These are phyloP conservation scores for Immersiella caudata DNA, from an alignment of 495 filamentous ascomycete species.

Conservation along the genomic window DNA sequence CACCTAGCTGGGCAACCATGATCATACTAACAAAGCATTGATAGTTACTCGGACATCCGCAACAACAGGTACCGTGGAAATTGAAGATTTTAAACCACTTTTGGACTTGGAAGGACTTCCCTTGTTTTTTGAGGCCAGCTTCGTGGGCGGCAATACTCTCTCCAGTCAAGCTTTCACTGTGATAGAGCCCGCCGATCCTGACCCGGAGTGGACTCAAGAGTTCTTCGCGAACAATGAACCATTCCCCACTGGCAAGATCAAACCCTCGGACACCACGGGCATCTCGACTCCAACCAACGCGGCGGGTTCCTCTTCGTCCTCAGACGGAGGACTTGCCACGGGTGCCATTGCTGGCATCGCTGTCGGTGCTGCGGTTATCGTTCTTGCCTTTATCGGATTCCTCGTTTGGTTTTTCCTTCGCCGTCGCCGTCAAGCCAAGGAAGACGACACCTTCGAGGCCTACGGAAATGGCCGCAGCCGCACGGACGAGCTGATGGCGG, in stretches of 20 bases:
- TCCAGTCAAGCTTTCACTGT: not conserved
- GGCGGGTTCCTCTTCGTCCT: not conserved
- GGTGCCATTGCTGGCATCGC: constrained; percentile 50
- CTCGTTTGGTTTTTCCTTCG: constrained; percentile 43
- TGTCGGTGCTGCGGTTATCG: constrained; percentile 40
- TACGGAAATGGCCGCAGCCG: constrained; percentile 31
- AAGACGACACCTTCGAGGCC: constrained; percentile 16
- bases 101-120: not conserved
- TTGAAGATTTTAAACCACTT: not conserved
- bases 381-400: constrained; percentile 37
- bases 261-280: not conserved
- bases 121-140: not conserved
- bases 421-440: constrained; percentile 29
- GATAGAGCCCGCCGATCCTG: not conserved
- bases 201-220: not conserved
- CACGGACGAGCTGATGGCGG: constrained; percentile 41
- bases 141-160: not conserved
- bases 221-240: not conserved
- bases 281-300: not conserved
- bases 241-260: not conserved
- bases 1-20: not conserved
- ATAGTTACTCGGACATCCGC: not conserved
- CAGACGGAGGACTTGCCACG: constrained; percentile 29
- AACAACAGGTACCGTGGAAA: not conserved
- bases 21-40: not conserved